Evolutionary conservation across 768 basidiomycete species (phyloP).

Genomic region (Clavulina sp.): DNA sequence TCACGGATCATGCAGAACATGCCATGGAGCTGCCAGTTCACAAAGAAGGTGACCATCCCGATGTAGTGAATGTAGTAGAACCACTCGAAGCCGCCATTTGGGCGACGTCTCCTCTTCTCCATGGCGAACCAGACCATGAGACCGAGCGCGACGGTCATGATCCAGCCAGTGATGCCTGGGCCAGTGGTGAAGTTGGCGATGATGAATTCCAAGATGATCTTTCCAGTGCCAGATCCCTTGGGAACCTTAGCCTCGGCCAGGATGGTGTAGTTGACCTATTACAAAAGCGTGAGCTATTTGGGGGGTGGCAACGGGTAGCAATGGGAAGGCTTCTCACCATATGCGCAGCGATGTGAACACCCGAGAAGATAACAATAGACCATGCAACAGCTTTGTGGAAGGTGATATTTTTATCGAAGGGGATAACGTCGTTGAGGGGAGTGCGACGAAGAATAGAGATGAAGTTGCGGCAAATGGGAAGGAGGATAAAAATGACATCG

Average conservation of each 20-base stretch:
- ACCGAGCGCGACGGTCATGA: slow-evolving; percentile 36
- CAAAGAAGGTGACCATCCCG: slow-evolving; percentile 85
- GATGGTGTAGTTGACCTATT: slow-evolving; percentile 23
- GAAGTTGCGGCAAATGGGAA: slow-evolving; percentile 92
- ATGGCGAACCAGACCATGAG: slow-evolving; percentile 73
- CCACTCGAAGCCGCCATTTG: slow-evolving; percentile 50
- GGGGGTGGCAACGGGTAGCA: slow-evolving; percentile 15
- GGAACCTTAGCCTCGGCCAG: slow-evolving; percentile 22
- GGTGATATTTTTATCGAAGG: slow-evolving; percentile 84
- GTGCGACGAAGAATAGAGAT: slow-evolving; percentile 77
- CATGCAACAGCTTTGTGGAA: slow-evolving; percentile 85
- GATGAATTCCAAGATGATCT: slow-evolving; percentile 41
- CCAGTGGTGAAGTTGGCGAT: slow-evolving; percentile 14
- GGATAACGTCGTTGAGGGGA: slow-evolving; percentile 68
- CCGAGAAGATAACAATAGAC: slow-evolving; percentile 65
- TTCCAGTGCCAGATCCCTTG: slow-evolving; percentile 67
- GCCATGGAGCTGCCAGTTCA: slow-evolving; percentile 86
- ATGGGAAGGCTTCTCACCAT: no score
- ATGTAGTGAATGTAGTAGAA: slow-evolving; percentile 86
- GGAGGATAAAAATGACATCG: slow-evolving; percentile 82
- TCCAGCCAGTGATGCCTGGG: slow-evolving; percentile 26
- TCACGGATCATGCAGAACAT: slow-evolving; percentile 84
- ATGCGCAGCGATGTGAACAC: slow-evolving; percentile 67
- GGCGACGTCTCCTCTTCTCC: slow-evolving; percentile 49
- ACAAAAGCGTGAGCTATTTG: slow-evolving; percentile 2